Percentiles rank a stretch among this genome's conserved stretches.
Evolutionary conservation across 1,284 basidiomycete genomes (phyloP).

Genomic region (Microbotryum silenes-acaulis): DNA sequence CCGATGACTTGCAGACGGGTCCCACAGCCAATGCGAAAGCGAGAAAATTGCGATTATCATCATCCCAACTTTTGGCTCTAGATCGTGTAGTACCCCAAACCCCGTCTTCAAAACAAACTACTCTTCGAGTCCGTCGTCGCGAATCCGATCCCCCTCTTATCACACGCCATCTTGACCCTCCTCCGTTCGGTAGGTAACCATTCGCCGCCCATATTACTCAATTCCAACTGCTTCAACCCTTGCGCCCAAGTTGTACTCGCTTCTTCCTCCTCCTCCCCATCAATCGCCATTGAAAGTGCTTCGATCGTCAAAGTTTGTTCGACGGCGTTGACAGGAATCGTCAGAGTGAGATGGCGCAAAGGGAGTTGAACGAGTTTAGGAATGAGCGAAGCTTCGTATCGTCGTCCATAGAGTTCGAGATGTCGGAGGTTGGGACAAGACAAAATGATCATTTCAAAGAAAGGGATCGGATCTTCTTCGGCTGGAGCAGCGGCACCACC

Average conservation of each 20-base stretch:
- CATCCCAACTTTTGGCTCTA: no score
- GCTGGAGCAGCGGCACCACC: no score
- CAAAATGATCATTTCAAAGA: conserved; percentile 10
- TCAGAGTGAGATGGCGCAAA: conserved; percentile 3
- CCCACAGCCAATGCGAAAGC: no score
- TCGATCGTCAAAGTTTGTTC: neutral
- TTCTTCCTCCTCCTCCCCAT: neutral
- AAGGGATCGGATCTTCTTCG: neutral
- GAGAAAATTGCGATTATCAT: no score
- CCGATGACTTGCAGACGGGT: no score
- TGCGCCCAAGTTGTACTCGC: neutral
- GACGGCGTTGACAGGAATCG: conserved; percentile 5
- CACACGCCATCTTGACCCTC: conserved; percentile 12
- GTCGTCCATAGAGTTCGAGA: conserved; percentile 15
- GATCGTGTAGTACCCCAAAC: no score
- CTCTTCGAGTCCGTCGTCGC: neutral
- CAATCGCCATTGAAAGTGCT: neutral
- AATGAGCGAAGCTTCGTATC: neutral
- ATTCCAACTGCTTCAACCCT: conserved; percentile 11
- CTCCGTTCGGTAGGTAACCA: conserved; percentile 15
- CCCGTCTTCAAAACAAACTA: neutral
- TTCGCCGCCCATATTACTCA: conserved; percentile 12
- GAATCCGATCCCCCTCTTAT: neutral
- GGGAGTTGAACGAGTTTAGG: neutral
- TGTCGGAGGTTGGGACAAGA: conserved; percentile 5